Evolutionary conservation across 257 asterid species (phyloP).

Genomic region (Ocimum tenuiflorum): DNA sequence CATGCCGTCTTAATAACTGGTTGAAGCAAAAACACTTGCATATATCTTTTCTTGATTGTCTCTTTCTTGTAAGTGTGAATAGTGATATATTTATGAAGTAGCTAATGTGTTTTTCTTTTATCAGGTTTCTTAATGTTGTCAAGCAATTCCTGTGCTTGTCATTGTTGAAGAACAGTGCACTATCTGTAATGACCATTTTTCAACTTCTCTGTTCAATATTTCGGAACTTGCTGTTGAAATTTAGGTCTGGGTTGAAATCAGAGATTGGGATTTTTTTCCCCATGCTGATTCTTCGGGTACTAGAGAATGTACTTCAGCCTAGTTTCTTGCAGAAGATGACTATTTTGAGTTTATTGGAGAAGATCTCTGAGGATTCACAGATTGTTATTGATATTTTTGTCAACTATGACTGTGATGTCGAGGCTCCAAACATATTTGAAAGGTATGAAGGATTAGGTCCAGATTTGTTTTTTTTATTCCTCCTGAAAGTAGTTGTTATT

Average conservation of each 20-base stretch:
- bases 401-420: conserved; percentile 97
- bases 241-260: conserved; percentile 82
- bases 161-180: conserved; percentile 92
- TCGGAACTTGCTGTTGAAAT: conserved; percentile 61
- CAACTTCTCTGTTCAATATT: conserved; percentile 71
- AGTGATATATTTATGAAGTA: conserved; percentile 9
- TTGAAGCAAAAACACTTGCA: not conserved
- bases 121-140: conserved; percentile 84
- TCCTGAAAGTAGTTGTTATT: not conserved
- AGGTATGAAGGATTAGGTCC: conserved; percentile 42
- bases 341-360: conserved; percentile 73
- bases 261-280: conserved; percentile 96
- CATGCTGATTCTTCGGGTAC: conserved; percentile 92
- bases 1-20: conserved; percentile 14
- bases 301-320: conserved; percentile 97
- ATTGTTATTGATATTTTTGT: conserved; percentile 76
- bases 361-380: conserved; percentile 74
- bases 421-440: conserved; percentile 95
- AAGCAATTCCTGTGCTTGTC: conserved; percentile 91
- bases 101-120: conserved; percentile 24
- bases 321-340: conserved; percentile 99
- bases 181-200: conserved; percentile 88
- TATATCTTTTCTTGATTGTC: conserved; percentile 1
- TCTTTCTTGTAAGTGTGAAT: conserved; percentile 10
- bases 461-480: not conserved